phyloP scores from a whole-genome alignment of 345 rosid species.

The Turritis glabra region DNA sequence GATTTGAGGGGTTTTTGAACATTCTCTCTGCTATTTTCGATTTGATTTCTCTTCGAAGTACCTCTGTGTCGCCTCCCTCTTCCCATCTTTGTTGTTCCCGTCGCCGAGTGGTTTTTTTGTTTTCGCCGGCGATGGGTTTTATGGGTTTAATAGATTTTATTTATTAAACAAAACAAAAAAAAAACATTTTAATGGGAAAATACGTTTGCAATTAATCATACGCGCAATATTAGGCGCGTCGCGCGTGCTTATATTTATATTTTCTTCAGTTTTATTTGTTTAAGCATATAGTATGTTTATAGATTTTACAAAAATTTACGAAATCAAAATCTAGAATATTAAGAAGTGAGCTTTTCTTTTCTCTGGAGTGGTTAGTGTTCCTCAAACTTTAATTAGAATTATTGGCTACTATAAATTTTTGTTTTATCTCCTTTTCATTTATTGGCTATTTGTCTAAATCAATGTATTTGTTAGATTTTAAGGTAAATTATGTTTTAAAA shows the following conservation, averaged over 20 bases:
- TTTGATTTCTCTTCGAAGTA: conserved; percentile 64
- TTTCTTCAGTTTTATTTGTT: not conserved
- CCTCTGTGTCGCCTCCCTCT: conserved; percentile 63
- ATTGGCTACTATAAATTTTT: not conserved
- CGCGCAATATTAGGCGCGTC: not conserved
- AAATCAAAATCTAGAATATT: too few species aligned
- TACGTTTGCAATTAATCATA: not conserved
- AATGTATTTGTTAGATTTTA: too few species aligned
- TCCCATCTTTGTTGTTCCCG: conserved; percentile 41
- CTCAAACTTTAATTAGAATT: not conserved
- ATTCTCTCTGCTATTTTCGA: conserved; percentile 60
- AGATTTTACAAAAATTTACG: too few species aligned
- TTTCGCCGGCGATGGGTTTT: conserved; percentile 30
- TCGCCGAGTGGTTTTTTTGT: conserved; percentile 13
- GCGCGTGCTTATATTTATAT: not conserved
- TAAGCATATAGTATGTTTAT: too few species aligned
- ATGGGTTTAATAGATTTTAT: conserved; percentile 2
- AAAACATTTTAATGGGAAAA: not conserved
- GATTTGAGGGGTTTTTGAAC: conserved; percentile 63
- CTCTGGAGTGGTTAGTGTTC: not conserved
- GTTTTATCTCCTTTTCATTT: too few species aligned
- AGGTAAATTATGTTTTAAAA: too few species aligned
- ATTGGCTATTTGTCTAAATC: too few species aligned
- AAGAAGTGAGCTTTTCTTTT: not conserved
- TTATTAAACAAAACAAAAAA: not conserved